Conservation (phyloP, 2,329 filamentous ascomycete genomes). For the Colletotrichum plurivorum region DNA sequence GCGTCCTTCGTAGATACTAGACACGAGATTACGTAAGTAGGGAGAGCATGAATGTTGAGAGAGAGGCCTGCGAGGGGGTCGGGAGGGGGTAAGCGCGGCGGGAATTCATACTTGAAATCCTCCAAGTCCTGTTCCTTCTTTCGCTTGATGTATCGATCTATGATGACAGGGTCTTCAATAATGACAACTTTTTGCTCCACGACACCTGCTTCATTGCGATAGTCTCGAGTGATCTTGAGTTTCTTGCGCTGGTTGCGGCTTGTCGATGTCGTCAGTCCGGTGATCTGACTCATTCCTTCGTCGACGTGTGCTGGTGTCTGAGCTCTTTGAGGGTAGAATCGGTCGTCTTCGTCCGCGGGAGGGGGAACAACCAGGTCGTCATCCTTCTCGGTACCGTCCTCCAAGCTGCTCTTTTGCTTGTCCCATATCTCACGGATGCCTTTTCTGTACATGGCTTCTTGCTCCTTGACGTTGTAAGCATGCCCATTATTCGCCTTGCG, state of each 20-base stretch:
- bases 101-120: conserved; percentile 47
- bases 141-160: conserved; percentile 88
- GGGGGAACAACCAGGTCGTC: conserved; percentile 69
- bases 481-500: conserved; percentile 93
- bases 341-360: conserved; percentile 74
- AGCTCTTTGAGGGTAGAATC: conserved; percentile 80
- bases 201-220: conserved; percentile 60
- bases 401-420: conserved; percentile 84
- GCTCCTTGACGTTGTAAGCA: conserved; percentile 96
- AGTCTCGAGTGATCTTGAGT: conserved; percentile 79
- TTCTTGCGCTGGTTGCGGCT: conserved; percentile 78
- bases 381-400: conserved; percentile 78
- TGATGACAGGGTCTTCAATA: conserved; percentile 86
- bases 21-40: conserved; percentile 39
- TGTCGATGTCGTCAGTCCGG: conserved; percentile 75
- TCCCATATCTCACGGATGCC: conserved; percentile 95
- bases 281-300: conserved; percentile 86
- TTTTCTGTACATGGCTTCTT: conserved; percentile 92
- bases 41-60: conserved; percentile 38
- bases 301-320: conserved; percentile 78
- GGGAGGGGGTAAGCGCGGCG: conserved; percentile 14
- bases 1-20: conserved; percentile 43
- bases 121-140: conserved; percentile 80
- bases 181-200: conserved; percentile 76
- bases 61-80: conserved; percentile 33